Base-by-base conservation (phyloP, 768 basidiomycete species). In the Phanerochaete carnosa region DNA sequence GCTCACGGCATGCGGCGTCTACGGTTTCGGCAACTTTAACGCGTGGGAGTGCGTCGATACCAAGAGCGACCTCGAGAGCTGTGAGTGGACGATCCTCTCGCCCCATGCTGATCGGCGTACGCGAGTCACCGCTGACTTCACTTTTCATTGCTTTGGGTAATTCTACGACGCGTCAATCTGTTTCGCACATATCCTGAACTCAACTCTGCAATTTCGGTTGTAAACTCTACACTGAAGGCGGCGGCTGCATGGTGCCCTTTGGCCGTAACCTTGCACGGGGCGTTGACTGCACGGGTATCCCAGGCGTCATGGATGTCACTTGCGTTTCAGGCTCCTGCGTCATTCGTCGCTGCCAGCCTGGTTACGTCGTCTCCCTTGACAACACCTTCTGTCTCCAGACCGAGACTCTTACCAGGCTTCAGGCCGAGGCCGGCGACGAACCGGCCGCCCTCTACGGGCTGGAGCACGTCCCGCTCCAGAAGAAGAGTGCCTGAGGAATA, bases 31-130 rank as follows among this genome's bases (percentile, higher is more conserved):
- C 25, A 52, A 50, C 23, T 66, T 67, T 13, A 69, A 72, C 2
- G 75, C 77, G 2, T 82, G 79, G 78, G 82, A 84, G 60, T 83
- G 82, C 59, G 64, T 84, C 47, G 68, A 83, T 63, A 80, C 76
- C 1, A 72, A 70, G 60, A 71, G 66, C 43, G 80, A 83, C 43
- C 73, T 84, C 8, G 82, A 82, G 68, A 82, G 81, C 70, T 84
- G 83, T 83, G 57, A 59, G 82, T 77, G 35, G 22, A 15, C 39
- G 22, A 4, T 43, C 19, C 11, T 43, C 39, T 35, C 52, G 22
- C 43, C 6, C 32, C 22, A 15, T 46, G 19, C 54, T 39, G 23
- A 35, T 43, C 54, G 37, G 54, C 54, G 35, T n/a, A 15, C 39
- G 4, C 6, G 19, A 8, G 8, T 43, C 8, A 43, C 39, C 26